Conservation (phyloP, 2,329 filamentous ascomycete species). For the Pseudopyrenochaeta lycopersici region DNA sequence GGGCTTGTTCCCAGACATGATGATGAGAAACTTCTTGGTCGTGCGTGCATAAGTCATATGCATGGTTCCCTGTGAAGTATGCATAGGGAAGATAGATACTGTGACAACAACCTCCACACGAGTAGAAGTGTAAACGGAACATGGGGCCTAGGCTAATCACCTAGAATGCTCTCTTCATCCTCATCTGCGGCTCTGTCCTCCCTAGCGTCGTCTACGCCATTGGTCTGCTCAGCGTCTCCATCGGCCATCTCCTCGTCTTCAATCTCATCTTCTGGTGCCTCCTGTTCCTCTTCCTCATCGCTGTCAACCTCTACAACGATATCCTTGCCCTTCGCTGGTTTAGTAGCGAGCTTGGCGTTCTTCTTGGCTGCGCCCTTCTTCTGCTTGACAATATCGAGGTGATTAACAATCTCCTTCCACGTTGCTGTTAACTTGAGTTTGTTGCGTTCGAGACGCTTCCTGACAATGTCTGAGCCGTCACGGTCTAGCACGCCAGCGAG, state of each 20-base stretch:
- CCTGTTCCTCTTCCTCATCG: constrained; percentile 43
- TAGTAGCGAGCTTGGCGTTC: constrained; percentile 13
- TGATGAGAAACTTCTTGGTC: too few species aligned
- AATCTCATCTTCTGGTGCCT: constrained; percentile 36
- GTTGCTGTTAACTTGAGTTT: constrained; percentile 81
- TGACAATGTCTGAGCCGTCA: constrained; percentile 62
- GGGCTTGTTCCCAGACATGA: too few species aligned
- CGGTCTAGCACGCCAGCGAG: constrained; percentile 76
- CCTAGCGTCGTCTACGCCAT: constrained; percentile 46
- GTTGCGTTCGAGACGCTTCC: constrained; percentile 79
- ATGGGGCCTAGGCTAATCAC: constrained; percentile 38
- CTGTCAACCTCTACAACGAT: constrained; percentile 43
- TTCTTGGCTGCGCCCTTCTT: constrained; percentile 41
- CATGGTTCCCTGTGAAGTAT: too few species aligned
- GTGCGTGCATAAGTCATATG: too few species aligned
- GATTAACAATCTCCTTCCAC: constrained; percentile 83
- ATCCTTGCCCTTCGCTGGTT: constrained; percentile 51
- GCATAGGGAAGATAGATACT: too few species aligned
- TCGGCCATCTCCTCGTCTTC: constrained; percentile 54
- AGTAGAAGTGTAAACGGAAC: too few species aligned
- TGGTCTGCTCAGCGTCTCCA: constrained; percentile 52
- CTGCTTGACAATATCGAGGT: constrained; percentile 70
- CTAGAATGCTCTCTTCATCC: constrained; percentile 56
- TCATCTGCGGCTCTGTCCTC: constrained; percentile 38
- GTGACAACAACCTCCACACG: too few species aligned